Percentiles rank a stretch among this genome's conserved stretches.
phyloP scores from a whole-genome alignment of 2,329 filamentous ascomycete species.

The Sarocladiaceae sp. region DNA sequence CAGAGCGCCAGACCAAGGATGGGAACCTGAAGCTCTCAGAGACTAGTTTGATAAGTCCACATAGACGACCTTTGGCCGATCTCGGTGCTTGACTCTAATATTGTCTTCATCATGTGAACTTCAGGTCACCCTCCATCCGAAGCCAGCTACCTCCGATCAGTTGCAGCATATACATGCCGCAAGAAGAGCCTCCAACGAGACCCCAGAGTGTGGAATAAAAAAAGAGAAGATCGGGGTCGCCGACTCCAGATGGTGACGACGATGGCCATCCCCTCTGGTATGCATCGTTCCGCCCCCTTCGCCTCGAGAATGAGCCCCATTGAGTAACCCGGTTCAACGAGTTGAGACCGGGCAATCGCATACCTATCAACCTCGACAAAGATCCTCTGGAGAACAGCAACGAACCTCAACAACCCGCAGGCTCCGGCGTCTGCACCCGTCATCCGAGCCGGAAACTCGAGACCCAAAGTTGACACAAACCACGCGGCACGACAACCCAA shows the following conservation, averaged over 20 bases:
- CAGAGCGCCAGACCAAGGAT: conserved; percentile 4
- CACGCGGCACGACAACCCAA: conserved; percentile 18
- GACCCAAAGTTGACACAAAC: conserved; percentile 9
- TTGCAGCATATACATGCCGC: background rate
- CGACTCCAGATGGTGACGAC: conserved; percentile 8
- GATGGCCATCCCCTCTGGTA: conserved; percentile 6
- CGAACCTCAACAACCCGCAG: conserved; percentile 33
- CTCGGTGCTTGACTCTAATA: conserved; percentile 20
- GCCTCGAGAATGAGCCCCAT: conserved; percentile 99
- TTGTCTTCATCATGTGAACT: conserved; percentile 18
- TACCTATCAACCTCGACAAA: conserved; percentile 97
- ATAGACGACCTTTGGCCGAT: conserved; percentile 9
- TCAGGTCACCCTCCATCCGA: conserved; percentile 2
- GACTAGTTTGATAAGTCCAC: conserved; percentile 14
- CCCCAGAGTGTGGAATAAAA: conserved; percentile 15
- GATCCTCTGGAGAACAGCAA: conserved; percentile 45
- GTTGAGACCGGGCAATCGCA: conserved; percentile 75
- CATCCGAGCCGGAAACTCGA: conserved; percentile 24
- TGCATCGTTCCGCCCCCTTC: conserved; percentile 58
- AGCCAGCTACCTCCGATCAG: conserved; percentile 5
- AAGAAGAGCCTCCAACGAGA: conserved; percentile 14
- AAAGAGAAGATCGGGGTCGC: conserved; percentile 8
- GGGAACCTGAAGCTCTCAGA: conserved; percentile 12
- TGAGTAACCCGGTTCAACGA: conserved; percentile 72
- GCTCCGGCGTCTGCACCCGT: conserved; percentile 35